These are phyloP conservation scores for Blastocrithidia nonstop DNA, from an alignment of 208 protist genomes.

Conservation along the genomic window DNA sequence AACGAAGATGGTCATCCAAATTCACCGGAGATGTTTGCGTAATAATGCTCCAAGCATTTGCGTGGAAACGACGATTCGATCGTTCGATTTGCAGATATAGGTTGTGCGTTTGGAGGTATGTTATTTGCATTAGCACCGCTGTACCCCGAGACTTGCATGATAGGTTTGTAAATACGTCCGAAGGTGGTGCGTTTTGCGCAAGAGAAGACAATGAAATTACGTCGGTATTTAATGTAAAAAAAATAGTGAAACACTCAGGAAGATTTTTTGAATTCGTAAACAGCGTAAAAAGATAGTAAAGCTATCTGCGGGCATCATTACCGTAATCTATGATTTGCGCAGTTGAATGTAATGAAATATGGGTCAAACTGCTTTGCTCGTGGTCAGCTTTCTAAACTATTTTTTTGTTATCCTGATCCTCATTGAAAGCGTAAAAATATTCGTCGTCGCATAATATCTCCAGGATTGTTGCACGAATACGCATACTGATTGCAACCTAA, in stretches of 20 bases:
- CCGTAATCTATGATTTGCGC: conserved; percentile 91
- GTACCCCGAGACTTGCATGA: conserved; percentile 86
- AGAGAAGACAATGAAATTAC: conserved; percentile 39
- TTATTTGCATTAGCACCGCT: conserved; percentile 76
- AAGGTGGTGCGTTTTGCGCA: conserved; percentile 90
- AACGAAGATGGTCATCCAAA: conserved; percentile 78
- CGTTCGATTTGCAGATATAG: conserved; percentile 90
- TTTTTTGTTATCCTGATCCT: conserved; percentile 97
- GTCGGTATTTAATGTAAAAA: conserved; percentile 25
- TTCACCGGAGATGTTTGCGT: conserved; percentile 41
- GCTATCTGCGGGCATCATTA: conserved; percentile 31
- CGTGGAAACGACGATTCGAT: conserved; percentile 31
- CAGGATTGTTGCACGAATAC: conserved; percentile 92
- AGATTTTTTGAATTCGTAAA: neutral
- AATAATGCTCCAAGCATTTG: conserved; percentile 22
- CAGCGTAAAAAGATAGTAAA: neutral
- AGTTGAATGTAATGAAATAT: conserved; percentile 97
- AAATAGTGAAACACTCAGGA: conserved; percentile 5
- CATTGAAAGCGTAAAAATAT: conserved; percentile 97
- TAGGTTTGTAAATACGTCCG: conserved; percentile 94
- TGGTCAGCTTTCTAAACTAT: conserved; percentile 90
- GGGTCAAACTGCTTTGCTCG: conserved; percentile 94
- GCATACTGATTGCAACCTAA: conserved; percentile 89
- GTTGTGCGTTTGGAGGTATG: conserved; percentile 96
- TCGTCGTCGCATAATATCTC: conserved; percentile 93